phyloP scores from a whole-genome alignment of 768 basidiomycete species.

The Russula sp. region DNA sequence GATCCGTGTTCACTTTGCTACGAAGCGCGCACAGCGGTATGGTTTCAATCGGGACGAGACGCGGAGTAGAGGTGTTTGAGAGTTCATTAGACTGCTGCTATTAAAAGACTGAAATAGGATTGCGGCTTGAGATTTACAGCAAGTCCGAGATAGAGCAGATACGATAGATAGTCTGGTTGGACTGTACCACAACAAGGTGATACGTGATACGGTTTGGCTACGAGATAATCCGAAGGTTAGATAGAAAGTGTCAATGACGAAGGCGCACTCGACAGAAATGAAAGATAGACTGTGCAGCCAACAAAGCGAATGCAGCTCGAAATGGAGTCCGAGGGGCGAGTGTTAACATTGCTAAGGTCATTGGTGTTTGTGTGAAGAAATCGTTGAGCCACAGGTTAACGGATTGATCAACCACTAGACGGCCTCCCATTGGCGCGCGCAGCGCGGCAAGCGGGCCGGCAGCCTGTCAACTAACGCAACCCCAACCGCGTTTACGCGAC shows the following conservation, averaged over 20 bases:
- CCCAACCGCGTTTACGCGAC: constrained; percentile 13
- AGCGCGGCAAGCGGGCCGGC: neutral
- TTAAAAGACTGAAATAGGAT: neutral
- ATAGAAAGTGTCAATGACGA: too few species aligned
- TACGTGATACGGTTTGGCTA: neutral
- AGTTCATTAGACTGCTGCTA: neutral
- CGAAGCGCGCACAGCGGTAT: neutral
- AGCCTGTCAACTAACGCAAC: neutral
- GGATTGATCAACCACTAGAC: too few species aligned
- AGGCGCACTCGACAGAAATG: too few species aligned
- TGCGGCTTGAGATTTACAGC: neutral
- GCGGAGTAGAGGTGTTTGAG: neutral
- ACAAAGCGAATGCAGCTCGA: too few species aligned
- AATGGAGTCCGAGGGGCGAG: too few species aligned
- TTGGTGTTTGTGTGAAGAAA: too few species aligned
- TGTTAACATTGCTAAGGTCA: too few species aligned
- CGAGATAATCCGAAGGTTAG: neutral
- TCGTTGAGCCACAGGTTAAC: too few species aligned
- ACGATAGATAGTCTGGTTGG: neutral
- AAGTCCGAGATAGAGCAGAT: neutral
- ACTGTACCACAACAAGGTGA: neutral
- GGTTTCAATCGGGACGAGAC: neutral
- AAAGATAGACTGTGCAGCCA: too few species aligned
- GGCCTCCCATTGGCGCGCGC: too few species aligned
- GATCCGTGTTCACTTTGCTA: neutral